Evolutionary conservation across 1,284 basidiomycete species (phyloP).

Genomic region (Phellinidium pouzarii): DNA sequence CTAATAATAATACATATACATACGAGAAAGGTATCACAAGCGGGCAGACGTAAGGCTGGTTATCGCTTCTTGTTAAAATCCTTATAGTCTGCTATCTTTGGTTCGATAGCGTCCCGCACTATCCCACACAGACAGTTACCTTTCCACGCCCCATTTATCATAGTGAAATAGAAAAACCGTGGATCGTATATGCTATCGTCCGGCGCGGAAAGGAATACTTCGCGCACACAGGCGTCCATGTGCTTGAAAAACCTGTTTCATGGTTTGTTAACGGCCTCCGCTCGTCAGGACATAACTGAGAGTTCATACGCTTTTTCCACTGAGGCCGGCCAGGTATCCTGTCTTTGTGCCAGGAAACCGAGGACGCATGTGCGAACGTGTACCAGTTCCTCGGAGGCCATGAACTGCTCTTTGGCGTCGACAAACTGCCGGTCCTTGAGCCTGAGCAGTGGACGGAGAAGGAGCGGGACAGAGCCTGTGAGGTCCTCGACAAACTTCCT

Average conservation of each 20-base stretch:
- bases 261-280: not conserved
- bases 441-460: slow-evolving; percentile 11
- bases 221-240: slow-evolving; percentile 15
- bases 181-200: slow-evolving; percentile 13
- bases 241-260: slow-evolving; percentile 11
- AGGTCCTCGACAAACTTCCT: slow-evolving; percentile 13
- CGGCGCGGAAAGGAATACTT: slow-evolving; percentile 13
- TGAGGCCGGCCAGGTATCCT: slow-evolving; percentile 5
- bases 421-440: slow-evolving; percentile 12
- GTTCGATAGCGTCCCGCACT: slow-evolving; percentile 13
- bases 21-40: not conserved
- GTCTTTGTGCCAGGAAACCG: slow-evolving; percentile 9
- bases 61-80: slow-evolving; percentile 8
- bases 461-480: slow-evolving; percentile 15
- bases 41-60: not conserved
- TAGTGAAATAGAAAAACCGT: slow-evolving; percentile 13
- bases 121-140: slow-evolving; percentile 11
- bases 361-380: slow-evolving; percentile 9
- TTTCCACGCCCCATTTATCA: slow-evolving; percentile 15
- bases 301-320: slow-evolving; percentile 8
- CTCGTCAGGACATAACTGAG: not conserved
- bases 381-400: slow-evolving; percentile 12
- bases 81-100: slow-evolving; percentile 12
- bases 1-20: not conserved
- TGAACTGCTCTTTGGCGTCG: slow-evolving; percentile 11